Percentiles rank a stretch among this genome's conserved stretches.
These are phyloP conservation scores for Batkoa obscura DNA, from an alignment of 371 early-diverging fungal species.

Conservation along the genomic window DNA sequence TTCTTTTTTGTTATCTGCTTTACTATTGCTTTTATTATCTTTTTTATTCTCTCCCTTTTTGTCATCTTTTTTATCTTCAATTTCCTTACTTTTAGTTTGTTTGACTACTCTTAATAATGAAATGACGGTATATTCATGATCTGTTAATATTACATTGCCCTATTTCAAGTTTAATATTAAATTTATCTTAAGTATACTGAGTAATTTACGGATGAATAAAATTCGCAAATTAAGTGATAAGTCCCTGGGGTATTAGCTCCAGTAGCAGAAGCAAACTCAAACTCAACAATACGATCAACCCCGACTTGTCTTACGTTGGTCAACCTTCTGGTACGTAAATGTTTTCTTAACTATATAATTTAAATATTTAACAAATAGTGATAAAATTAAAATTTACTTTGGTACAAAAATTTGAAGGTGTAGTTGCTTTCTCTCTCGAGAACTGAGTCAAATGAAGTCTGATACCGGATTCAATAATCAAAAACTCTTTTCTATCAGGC, in stretches of 20 bases:
- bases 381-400: slow-evolving; percentile 28
- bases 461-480: slow-evolving; percentile 84
- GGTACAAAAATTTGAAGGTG: slow-evolving; percentile 73
- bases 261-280: slow-evolving; percentile 48
- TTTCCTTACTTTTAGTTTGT: slow-evolving; percentile 5
- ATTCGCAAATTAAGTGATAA: slow-evolving; percentile 84
- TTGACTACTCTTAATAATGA: slow-evolving; percentile 73
- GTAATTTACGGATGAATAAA: slow-evolving; percentile 58
- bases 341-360: slow-evolving; percentile 55
- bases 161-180: slow-evolving; percentile 7
- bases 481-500: slow-evolving; percentile 71
- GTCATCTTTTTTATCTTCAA: background rate
- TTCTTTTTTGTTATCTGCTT: too few species aligned
- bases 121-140: slow-evolving; percentile 67
- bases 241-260: slow-evolving; percentile 40
- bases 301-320: slow-evolving; percentile 72
- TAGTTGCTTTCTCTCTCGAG: slow-evolving; percentile 60
- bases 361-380: background rate
- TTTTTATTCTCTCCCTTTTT: background rate
- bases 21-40: background rate
- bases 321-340: slow-evolving; percentile 63
- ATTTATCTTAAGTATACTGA: background rate
- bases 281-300: slow-evolving; percentile 80
- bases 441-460: slow-evolving; percentile 84
- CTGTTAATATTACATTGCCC: slow-evolving; percentile 92